A percentile compares a stretch with the other conserved stretches of the same genome.
phyloP scores from a whole-genome alignment of 305 asterid species.

The Fraxinus velutina region DNA sequence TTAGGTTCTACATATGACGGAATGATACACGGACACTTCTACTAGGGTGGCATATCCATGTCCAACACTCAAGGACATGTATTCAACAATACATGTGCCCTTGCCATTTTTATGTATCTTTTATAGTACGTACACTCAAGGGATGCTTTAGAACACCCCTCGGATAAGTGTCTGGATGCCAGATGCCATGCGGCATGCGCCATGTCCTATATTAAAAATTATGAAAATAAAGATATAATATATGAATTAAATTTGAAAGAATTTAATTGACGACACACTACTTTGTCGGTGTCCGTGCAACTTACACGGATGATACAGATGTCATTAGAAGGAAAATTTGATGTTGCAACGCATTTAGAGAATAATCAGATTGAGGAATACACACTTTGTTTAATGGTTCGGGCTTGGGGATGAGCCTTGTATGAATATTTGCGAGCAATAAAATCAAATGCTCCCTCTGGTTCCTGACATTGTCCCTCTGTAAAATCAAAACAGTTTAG shows the following conservation, averaged over 20 bases:
- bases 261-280: background rate
- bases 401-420: conserved; percentile 84
- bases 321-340: conserved; percentile 9
- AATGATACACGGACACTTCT: background rate
- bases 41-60: background rate
- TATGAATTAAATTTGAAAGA: background rate
- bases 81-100: background rate
- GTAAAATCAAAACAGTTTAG: conserved; percentile 31
- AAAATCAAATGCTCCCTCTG: conserved; percentile 89
- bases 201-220: background rate
- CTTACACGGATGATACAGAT: background rate
- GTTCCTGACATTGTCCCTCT: conserved; percentile 95
- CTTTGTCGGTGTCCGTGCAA: background rate
- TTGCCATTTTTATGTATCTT: background rate
- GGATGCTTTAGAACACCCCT: background rate
- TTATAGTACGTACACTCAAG: background rate
- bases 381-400: conserved; percentile 79
- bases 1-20: conserved; percentile 8
- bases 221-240: background rate
- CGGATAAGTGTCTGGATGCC: background rate
- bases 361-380: conserved; percentile 20
- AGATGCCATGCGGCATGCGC: background rate
- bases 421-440: conserved; percentile 84
- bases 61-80: background rate
- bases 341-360: conserved; percentile 18